Percentiles rank a stretch among this genome's conserved stretches.
Conservation (phyloP, 129 eudicot species). For the Arctium lappa region DNA sequence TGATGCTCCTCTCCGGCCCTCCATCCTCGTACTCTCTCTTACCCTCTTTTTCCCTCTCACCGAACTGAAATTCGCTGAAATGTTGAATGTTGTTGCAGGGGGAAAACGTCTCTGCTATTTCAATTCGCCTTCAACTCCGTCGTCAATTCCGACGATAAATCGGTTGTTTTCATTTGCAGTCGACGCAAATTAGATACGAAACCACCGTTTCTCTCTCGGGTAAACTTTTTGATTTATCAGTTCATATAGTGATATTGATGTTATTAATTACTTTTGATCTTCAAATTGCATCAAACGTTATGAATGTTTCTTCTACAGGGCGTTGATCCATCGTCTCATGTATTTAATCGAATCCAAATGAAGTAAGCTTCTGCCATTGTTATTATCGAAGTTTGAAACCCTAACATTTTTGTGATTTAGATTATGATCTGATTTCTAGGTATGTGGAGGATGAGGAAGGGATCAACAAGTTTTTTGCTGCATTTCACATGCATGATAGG, state of each 20-base stretch:
- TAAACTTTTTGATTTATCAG: neutral
- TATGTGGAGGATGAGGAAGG: constrained; percentile 82
- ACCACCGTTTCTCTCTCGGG: constrained; percentile 85
- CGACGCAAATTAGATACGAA: constrained; percentile 48
- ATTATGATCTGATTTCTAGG: constrained; percentile 37
- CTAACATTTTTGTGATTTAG: neutral
- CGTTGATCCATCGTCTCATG: constrained; percentile 58
- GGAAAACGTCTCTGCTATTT: constrained; percentile 73
- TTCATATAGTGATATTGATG: neutral
- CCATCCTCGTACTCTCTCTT: constrained; percentile 47
- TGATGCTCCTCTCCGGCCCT: constrained; percentile 62
- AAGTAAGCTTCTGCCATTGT: constrained; percentile 40
- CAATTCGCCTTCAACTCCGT: constrained; percentile 63
- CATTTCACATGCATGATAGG: constrained; percentile 62
- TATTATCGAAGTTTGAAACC: neutral
- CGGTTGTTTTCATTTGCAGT: constrained; percentile 55
- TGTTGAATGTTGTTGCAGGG: constrained; percentile 43
- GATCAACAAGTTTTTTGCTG: constrained; percentile 75
- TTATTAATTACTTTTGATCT: neutral
- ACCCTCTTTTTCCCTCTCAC: neutral
- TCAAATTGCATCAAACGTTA: neutral
- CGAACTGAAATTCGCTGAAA: neutral
- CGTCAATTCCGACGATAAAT: neutral
- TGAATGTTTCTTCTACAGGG: constrained; percentile 39
- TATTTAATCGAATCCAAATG: constrained; percentile 55